These are phyloP conservation scores for Hemisphaericaspora xylofermentans DNA, from an alignment of 1,139 yeast species.

Conservation along the genomic window DNA sequence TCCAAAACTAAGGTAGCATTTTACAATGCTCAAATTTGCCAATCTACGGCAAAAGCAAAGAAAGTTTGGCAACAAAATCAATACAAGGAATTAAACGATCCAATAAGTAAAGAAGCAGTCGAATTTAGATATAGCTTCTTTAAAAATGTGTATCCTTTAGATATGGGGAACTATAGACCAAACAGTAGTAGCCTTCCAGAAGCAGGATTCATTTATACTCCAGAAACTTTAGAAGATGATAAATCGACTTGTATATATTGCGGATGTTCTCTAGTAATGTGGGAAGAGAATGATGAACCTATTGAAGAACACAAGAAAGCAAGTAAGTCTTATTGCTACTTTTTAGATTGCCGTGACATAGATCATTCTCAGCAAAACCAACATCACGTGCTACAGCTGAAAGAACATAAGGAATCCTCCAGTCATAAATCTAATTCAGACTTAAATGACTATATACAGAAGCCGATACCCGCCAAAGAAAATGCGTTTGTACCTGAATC, in stretches of 20 bases:
- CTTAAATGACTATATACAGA: too few species aligned
- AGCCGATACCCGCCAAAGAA: neutral
- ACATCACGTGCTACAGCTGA: neutral
- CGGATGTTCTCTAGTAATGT: conserved; percentile 62
- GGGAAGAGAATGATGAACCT: conserved; percentile 73
- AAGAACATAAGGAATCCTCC: neutral
- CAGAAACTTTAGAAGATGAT: conserved; percentile 51
- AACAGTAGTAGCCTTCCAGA: conserved; percentile 39
- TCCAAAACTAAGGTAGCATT: conserved; percentile 26
- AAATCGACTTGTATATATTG: conserved; percentile 73
- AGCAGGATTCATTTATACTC: conserved; percentile 57
- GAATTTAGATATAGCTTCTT: conserved; percentile 53
- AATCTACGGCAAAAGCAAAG: conserved; percentile 8
- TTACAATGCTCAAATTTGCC: conserved; percentile 21
- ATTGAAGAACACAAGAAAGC: conserved; percentile 47
- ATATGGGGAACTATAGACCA: conserved; percentile 35
- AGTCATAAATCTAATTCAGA: neutral
- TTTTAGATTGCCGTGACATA: conserved; percentile 21
- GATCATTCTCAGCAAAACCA: conserved; percentile 2
- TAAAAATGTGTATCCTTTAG: conserved; percentile 55
- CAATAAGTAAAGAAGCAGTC: conserved; percentile 28
- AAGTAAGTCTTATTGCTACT: conserved; percentile 46
- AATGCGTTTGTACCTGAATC: neutral
- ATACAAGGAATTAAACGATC: conserved; percentile 25
- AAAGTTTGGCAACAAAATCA: conserved; percentile 9